Evolutionary conservation across 768 basidiomycete genomes (phyloP), one percentile per base, ranked within the genome.

Genomic region (Kwoniella heveanensis): DNA sequence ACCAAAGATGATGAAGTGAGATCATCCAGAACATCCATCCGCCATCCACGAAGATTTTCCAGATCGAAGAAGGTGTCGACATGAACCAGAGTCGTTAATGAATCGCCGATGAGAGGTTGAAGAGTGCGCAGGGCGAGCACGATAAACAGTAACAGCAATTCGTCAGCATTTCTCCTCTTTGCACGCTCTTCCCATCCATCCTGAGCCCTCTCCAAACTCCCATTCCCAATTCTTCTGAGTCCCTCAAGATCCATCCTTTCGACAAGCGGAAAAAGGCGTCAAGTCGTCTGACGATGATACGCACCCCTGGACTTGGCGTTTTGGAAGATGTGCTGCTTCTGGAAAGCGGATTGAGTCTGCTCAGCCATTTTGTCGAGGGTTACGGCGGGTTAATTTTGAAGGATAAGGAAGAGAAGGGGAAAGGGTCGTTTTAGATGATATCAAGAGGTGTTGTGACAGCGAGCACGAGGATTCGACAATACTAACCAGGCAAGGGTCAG

Each of bases 311-410:
- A 84, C 86, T 98, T 98, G 81, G 91, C 85, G 83, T 95, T 95
- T 83, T 95, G 92, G 88, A 99, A 99, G 81, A 99, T 86, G 80
- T 88, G 86, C 82, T 99, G 96, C 85, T 96, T 96, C 83, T 96
- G 94, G 85, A 85, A 99, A 67, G 91, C 90, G 83, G 95, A 96
- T 83, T 98, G 94, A 80, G 94, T 88, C 90, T 97, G 81, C 68
- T 81, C 80, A 62, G 79, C 79, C 81, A 81, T 81, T 66, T 70
- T 80, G 69, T 9, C 39, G 10, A 17, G 36, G n/a, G n/a, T n/a
- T 32, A 30, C 9, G 37, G 54, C 60, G n/a, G n/a, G n/a, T n/a
- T n/a, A n/a, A 26, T 57, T 51, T 64, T 61, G 56, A 62, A 48
- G 66, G 65, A 48, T 61, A 26, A 54, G 17, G 48, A 57, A 46